A percentile compares a stretch with the other conserved stretches of the same genome.
These are phyloP conservation scores for Phialophora expanda DNA, from an alignment of 2,329 filamentous ascomycete species.

Conservation along the genomic window DNA sequence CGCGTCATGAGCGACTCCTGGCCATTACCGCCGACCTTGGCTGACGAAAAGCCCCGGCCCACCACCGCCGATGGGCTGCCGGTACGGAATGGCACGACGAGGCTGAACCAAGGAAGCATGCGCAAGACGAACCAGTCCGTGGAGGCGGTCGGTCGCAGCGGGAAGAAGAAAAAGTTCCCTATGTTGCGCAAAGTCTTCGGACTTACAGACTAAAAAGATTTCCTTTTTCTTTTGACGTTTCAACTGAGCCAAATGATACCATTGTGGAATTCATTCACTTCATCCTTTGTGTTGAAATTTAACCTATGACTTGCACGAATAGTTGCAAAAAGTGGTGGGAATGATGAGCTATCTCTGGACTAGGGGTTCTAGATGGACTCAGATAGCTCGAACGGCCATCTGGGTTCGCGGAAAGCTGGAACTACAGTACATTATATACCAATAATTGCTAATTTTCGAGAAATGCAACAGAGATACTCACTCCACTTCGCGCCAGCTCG, in stretches of 20 bases:
- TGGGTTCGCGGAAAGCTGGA: conserved; percentile 8
- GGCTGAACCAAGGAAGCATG: conserved; percentile 32
- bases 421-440: conserved; percentile 20
- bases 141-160: conserved; percentile 40
- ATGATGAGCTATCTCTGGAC: conserved; percentile 4
- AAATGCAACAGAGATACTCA: not conserved
- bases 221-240: not conserved
- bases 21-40: conserved; percentile 51
- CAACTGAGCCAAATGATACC: conserved; percentile 17
- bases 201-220: conserved; percentile 43
- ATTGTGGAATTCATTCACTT: conserved; percentile 13
- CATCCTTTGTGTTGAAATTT: conserved; percentile 4
- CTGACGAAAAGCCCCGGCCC: conserved; percentile 35
- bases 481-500: not conserved
- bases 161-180: conserved; percentile 54
- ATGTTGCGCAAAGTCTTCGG: conserved; percentile 53
- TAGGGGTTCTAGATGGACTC: conserved; percentile 12
- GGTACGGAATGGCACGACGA: conserved; percentile 27
- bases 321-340: conserved; percentile 4
- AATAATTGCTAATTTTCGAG: conserved; percentile 16
- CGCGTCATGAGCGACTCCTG: conserved; percentile 52
- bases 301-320: conserved; percentile 15
- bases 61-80: conserved; percentile 40
- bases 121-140: conserved; percentile 27
- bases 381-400: not conserved